A percentile compares a stretch with the other conserved stretches of the same genome.
Evolutionary conservation across 169 alveolate species (phyloP).

Genomic region (Neospora caninum): DNA sequence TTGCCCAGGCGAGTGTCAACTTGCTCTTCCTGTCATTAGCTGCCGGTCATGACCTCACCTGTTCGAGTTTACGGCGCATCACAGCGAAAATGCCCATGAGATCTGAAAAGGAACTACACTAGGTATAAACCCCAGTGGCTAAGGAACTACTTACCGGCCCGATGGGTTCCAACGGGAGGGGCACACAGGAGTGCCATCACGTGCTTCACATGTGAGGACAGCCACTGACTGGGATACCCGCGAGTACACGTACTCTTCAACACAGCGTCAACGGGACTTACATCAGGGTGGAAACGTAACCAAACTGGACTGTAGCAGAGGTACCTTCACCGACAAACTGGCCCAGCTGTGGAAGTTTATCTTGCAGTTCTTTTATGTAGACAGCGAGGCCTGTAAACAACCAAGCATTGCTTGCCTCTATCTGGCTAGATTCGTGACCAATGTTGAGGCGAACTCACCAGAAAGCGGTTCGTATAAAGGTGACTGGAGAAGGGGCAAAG

Average conservation of each 20-base stretch:
- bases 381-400: neutral
- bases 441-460: neutral
- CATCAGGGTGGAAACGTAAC: neutral
- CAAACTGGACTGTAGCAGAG: neutral
- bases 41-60: neutral
- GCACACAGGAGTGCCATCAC: slow-evolving; percentile 4
- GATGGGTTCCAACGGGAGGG: neutral
- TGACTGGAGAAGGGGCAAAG: neutral
- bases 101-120: neutral
- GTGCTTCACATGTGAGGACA: slow-evolving; percentile 10
- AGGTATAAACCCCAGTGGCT: neutral
- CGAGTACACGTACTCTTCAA: neutral
- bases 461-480: slow-evolving; percentile 7
- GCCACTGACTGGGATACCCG: neutral
- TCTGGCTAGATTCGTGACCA: neutral
- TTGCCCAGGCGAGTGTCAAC: neutral
- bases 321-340: neutral
- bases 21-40: neutral
- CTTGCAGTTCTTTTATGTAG: neutral
- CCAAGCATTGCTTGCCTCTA: neutral
- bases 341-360: neutral
- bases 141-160: neutral
- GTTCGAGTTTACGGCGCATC: slow-evolving; percentile 20
- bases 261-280: neutral
- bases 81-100: neutral